A percentile compares a stretch with the other conserved stretches of the same genome.
phyloP scores from a whole-genome alignment of 305 asterid genomes.

The Lippia alba region DNA sequence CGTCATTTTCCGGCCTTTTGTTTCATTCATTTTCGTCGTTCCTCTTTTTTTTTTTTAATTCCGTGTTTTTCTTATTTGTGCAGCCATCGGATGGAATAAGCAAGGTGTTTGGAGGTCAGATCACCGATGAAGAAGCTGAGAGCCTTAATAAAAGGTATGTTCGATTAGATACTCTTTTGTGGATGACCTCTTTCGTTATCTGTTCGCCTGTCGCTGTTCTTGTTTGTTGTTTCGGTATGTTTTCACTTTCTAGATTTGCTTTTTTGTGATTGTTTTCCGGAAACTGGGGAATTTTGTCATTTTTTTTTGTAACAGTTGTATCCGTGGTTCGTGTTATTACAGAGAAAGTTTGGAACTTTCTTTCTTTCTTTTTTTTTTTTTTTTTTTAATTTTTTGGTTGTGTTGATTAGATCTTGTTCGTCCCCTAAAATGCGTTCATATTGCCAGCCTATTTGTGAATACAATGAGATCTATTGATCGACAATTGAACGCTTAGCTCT shows the following conservation, averaged over 20 bases:
- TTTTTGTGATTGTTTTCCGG: not conserved
- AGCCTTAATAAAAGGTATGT: constrained; percentile 72
- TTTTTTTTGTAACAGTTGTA: not conserved
- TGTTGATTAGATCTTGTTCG: not conserved
- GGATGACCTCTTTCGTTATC: not conserved
- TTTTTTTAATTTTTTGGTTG: not conserved
- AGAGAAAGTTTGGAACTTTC: not conserved
- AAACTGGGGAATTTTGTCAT: not conserved
- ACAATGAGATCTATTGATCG: too few relatives aligned
- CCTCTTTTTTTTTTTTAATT: not conserved
- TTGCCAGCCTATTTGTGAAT: too few relatives aligned
- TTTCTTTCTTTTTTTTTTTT: too few relatives aligned
- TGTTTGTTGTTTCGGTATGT: not conserved
- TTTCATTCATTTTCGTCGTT: not conserved
- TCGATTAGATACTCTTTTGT: not conserved
- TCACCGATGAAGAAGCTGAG: constrained; percentile 92
- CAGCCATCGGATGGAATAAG: constrained; percentile 78
- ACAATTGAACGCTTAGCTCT: too few relatives aligned
- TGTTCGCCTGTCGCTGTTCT: not conserved
- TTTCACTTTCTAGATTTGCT: not conserved
- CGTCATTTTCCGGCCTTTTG: constrained; percentile 13
- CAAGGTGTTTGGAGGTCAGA: constrained; percentile 90
- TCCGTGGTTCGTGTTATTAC: not conserved
- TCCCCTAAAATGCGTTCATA: too few relatives aligned
- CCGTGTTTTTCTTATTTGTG: not conserved